Conservation (phyloP, 768 basidiomycete genomes). For the Psilocybe azurescens region DNA sequence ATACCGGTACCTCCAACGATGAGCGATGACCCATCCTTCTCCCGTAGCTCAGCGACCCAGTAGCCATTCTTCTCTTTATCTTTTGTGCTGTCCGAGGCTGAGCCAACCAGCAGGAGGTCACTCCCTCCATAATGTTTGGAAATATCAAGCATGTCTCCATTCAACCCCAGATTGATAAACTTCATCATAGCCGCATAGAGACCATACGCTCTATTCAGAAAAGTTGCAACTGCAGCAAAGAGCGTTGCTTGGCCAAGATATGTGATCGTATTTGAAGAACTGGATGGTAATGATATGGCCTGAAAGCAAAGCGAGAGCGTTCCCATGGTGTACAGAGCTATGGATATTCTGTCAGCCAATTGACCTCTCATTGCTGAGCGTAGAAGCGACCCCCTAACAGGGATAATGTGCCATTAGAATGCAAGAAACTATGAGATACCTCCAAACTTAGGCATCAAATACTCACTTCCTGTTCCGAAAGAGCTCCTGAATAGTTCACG, state of each 20-base stretch:
- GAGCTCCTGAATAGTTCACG: background rate
- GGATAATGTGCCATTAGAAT: background rate
- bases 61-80: constrained; percentile 13
- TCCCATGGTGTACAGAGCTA: background rate
- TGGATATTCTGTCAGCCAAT: background rate
- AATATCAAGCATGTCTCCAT: constrained; percentile 25
- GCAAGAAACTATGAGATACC: background rate
- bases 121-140: constrained; percentile 16
- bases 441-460: background rate
- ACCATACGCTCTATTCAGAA: background rate
- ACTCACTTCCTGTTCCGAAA: background rate
- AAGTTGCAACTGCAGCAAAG: background rate
- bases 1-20: constrained; percentile 23
- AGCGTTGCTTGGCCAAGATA: background rate
- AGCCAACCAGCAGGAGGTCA: background rate
- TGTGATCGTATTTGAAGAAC: background rate
- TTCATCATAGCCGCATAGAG: background rate
- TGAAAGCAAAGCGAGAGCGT: background rate
- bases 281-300: background rate
- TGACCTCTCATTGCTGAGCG: background rate
- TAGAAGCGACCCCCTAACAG: background rate
- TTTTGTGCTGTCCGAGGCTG: background rate
- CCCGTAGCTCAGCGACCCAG: constrained; percentile 24
- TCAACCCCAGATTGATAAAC: constrained; percentile 7
- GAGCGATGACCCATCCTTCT: background rate